Evolutionary conservation across 2,329 filamentous ascomycete genomes (phyloP).

Genomic region (Fusarium sp.): DNA sequence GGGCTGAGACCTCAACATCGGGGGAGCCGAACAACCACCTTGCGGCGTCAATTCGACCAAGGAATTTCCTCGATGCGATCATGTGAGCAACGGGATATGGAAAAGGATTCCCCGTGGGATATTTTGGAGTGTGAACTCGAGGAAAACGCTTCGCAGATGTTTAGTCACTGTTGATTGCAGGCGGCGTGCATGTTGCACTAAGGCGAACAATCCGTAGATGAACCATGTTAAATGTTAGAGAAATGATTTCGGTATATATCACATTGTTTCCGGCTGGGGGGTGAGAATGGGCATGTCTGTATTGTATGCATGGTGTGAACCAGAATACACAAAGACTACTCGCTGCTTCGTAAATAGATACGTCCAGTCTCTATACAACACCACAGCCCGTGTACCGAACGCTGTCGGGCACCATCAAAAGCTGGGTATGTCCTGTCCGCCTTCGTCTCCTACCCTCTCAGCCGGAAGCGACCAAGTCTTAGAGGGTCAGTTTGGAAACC

Average conservation of each 20-base stretch:
- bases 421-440: neutral
- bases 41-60: neutral
- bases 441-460: neutral
- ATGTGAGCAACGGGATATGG: neutral
- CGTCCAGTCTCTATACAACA: neutral
- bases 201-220: neutral
- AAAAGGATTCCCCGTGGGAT: neutral
- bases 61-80: neutral
- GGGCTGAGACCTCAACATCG: neutral
- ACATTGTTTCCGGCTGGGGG: neutral
- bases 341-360: neutral
- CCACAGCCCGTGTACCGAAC: neutral
- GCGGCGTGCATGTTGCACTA: neutral
- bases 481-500: constrained; percentile 21
- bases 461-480: no score
- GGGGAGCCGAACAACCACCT: neutral
- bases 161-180: neutral
- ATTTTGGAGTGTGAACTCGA: neutral
- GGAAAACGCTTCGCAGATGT: neutral
- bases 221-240: neutral
- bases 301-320: neutral
- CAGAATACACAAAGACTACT: neutral
- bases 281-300: neutral
- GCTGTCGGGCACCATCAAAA: neutral
- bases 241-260: neutral